Base-by-base conservation (phyloP, 108 stramenopile genomes). In the Ochromonas danica region DNA sequence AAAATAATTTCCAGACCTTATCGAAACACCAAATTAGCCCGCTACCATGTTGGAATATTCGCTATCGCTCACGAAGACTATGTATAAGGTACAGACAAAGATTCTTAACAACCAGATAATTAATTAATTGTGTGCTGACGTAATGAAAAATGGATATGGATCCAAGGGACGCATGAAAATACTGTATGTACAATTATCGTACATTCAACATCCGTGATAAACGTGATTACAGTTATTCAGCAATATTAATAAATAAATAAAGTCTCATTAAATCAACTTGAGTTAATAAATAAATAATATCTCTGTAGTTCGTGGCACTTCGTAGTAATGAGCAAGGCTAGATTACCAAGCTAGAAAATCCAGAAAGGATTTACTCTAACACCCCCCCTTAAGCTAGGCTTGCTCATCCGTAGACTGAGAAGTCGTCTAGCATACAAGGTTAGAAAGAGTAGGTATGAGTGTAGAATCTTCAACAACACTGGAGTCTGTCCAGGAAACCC, bases 221-320 rank as follows among this genome's bases (percentile, higher is more conserved):
- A 57, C 51, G 51, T 57, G 51, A 57, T 57, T 57, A 57, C 51
- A 57, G 51, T 57, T 57, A 57, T 57, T 57, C 51, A 57, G 51
- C 51, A 57, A 57, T 57, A 57, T 57, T 57, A 57, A 57, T 57
- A 57, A 57, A 57, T 57, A 57, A 57, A 57, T 57, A 57, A 57
- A 57, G 51, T 57, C 51, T 57, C 51, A 57, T 57, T 57, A 57
- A 57, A 57, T 57, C 51, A 57, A 57, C 51, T 57, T 57, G 51
- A 57, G 51, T 57, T 57, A 57, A 57, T 57, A 57, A 57, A 57
- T 57, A 57, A 57, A 57, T 57, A 57, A 57, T 57, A 57, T 57
- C 51, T 57, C 51, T 57, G 51, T 57, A 57, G 51, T 57, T 57
- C 51, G 51, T 57, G 51, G 51, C 51, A 57, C 51, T 57, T 57